phyloP scores from a whole-genome alignment of 352 stramenopile species.

The Phytopythium vexans region DNA sequence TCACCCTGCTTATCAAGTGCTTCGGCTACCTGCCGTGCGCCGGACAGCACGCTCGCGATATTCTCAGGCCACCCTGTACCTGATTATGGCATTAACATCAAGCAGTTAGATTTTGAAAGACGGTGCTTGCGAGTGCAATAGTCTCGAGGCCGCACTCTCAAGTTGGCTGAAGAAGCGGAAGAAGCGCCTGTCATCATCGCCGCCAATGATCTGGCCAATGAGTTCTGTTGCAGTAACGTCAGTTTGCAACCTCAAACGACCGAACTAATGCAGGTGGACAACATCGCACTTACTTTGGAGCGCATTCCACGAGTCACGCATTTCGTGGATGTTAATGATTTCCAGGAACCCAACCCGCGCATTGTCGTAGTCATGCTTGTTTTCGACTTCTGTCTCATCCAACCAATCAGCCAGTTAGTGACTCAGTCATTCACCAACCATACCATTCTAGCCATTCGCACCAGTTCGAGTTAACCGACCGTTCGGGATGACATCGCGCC shows the following conservation, averaged over 20 bases:
- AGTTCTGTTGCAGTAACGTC: conserved; percentile 32
- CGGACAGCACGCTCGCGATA: conserved; percentile 86
- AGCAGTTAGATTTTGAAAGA: conserved; percentile 1
- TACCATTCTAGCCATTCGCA: too few relatives aligned
- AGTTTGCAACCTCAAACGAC: conserved; percentile 2
- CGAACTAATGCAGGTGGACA: background rate
- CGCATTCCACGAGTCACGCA: conserved; percentile 93
- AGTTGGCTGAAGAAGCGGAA: conserved; percentile 84
- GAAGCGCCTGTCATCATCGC: conserved; percentile 87
- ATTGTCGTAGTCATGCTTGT: conserved; percentile 95
- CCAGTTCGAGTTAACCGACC: too few relatives aligned
- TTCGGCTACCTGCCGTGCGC: conserved; percentile 65
- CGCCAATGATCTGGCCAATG: conserved; percentile 72
- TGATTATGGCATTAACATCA: conserved; percentile 14
- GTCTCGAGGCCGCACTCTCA: conserved; percentile 48
- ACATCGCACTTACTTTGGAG: conserved; percentile 53
- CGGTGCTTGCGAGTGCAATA: too few relatives aligned
- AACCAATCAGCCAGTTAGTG: too few relatives aligned
- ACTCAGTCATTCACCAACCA: too few relatives aligned
- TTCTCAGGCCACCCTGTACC: conserved; percentile 96
- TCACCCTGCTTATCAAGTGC: conserved; percentile 80
- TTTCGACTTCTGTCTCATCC: conserved; percentile 91
- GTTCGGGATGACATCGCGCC: too few relatives aligned
- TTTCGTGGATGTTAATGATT: conserved; percentile 99
- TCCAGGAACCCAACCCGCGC: conserved; percentile 96